Percentiles rank a stretch among this genome's conserved stretches.
phyloP scores from a whole-genome alignment of 257 asterid genomes.

The Plectranthus barbatus region DNA sequence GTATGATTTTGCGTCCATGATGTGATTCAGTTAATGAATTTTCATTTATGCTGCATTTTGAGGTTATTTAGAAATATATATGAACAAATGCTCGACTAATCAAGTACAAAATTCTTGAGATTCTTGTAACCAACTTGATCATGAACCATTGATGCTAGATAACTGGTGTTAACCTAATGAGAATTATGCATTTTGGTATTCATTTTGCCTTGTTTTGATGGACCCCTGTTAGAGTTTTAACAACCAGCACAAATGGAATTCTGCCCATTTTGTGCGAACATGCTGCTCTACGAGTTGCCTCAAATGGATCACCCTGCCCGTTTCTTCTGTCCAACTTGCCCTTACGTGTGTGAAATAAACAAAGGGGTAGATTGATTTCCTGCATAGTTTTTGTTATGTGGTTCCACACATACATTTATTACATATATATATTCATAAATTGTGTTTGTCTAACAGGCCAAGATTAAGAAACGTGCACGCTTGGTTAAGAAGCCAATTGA shows the following conservation, averaged over 20 bases:
- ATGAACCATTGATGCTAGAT: not conserved
- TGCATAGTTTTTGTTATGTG: not conserved
- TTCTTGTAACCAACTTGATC: not conserved
- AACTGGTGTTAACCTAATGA: too few species aligned
- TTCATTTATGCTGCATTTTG: not conserved
- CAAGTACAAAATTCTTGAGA: not conserved
- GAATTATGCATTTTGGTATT: not conserved
- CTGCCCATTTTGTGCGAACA: slow-evolving; percentile 64
- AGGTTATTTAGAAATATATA: not conserved
- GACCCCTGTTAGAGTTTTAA: not conserved
- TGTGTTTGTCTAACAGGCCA: slow-evolving; percentile 35
- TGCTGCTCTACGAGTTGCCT: slow-evolving; percentile 59
- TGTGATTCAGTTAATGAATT: not conserved
- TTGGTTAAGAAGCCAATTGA: slow-evolving; percentile 57
- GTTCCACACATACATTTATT: not conserved
- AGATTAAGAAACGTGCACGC: slow-evolving; percentile 42
- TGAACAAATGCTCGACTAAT: not conserved
- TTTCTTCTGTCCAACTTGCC: slow-evolving; percentile 61
- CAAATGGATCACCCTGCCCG: slow-evolving; percentile 41
- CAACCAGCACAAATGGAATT: slow-evolving; percentile 41
- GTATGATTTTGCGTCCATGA: not conserved
- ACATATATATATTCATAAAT: not conserved
- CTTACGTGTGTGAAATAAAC: slow-evolving; percentile 47
- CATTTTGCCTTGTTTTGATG: not conserved
- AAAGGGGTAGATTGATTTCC: slow-evolving; percentile 28